Evolutionary conservation across 768 basidiomycete genomes (phyloP).

Genomic region (Rhodotorula toruloides): DNA sequence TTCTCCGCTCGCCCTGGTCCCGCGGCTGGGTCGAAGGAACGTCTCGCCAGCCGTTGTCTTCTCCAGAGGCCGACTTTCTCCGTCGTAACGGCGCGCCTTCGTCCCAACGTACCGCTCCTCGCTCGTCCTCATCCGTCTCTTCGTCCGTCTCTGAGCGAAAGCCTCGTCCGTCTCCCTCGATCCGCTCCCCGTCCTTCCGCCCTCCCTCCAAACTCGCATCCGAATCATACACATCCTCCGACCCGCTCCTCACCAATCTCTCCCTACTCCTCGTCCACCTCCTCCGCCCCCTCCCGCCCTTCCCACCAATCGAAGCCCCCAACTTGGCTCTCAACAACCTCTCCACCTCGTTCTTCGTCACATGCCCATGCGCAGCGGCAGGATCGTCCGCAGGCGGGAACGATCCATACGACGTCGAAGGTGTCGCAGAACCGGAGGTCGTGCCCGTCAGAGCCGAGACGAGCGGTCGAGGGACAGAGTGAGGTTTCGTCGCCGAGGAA

Average conservation of each 20-base stretch:
- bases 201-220: slow-evolving; percentile 11
- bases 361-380: neutral
- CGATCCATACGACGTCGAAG: slow-evolving; percentile 23
- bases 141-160: neutral
- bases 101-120: too few relatives aligned
- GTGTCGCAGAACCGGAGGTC: slow-evolving; percentile 13
- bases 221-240: slow-evolving; percentile 23
- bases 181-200: neutral
- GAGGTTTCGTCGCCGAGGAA: too few relatives aligned
- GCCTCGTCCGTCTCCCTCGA: neutral
- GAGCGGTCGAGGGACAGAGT: too few relatives aligned
- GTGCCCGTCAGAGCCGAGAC: slow-evolving; percentile 23
- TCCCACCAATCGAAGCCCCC: neutral
- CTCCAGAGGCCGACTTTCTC: too few relatives aligned
- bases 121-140: too few relatives aligned
- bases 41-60: neutral
- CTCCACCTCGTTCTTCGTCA: too few relatives aligned
- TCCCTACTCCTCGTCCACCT: slow-evolving; percentile 30
- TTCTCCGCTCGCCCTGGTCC: neutral
- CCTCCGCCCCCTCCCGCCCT: neutral
- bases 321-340: neutral
- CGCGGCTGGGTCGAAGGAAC: neutral
- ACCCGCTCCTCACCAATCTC: slow-evolving; percentile 9
- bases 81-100: too few relatives aligned
- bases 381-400: slow-evolving; percentile 20